Evolutionary conservation across 306 rosid species (phyloP), one percentile per base, ranked within the genome.

Genomic region (Glycine latifolia): DNA sequence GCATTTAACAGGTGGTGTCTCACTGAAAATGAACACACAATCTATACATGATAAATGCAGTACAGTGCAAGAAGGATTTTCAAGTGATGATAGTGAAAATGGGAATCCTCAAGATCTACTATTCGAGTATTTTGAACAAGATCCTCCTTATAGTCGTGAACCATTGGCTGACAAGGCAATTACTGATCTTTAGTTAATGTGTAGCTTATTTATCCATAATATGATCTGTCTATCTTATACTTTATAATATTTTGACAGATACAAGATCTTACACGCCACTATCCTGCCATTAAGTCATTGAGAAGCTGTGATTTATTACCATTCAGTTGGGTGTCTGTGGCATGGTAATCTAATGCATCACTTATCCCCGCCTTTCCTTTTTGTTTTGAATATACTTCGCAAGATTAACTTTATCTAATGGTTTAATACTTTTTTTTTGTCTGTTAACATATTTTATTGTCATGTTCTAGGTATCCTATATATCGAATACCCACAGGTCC

Each of bases 401-500:
- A 26, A 26, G 31, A 26, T 26, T 26, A 26, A 79, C 66, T 74
- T 55, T 43, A 83, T 79, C 50, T 77, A 41, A 54, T 71, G 50
- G 20, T 73, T 7, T 62, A 55, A 26, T 60, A 12, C 58, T 26
- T 26, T 26, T 71, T 75, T 39, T 4, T 39, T 39, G 6, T 39
- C 20, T 67, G 26, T 84, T 89, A 53, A 87, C 81, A 16, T 68
- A 53, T 65, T 43, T 70, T 71, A 20, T 63, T 87, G 80, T 75
- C 54, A 76, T 56, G 73, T 79, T 85, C 81, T 76, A 95, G 98
- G 98, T 95, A 95, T 87, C 97, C 98, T 61, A 92, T 92, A 55
- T 95, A 95, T 86, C 91, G 97, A 80, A 95, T 95, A 81, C 98
- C 98, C 56, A 86, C 86, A 0, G 98, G 98, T 73, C 95, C 94